Evolutionary conservation across 2,329 filamentous ascomycete genomes (phyloP), one percentile per base, ranked within the genome.

Genomic region (Penicillium sp.): DNA sequence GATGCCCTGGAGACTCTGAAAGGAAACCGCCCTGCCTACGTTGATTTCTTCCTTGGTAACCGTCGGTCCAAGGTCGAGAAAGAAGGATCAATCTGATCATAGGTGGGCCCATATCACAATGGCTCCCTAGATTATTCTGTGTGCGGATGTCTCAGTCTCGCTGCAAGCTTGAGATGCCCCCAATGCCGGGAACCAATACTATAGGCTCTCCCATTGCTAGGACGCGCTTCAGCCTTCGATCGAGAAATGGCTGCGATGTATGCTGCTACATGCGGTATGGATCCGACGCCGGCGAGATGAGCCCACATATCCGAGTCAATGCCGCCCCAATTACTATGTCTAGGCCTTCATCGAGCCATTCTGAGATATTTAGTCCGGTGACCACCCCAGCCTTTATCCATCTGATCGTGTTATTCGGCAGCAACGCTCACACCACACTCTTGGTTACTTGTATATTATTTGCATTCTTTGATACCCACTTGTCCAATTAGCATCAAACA

Each of bases 1-100:
- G 93, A 97, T 77, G 77, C 82, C 12, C 73, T 94, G 35, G 86
- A 86, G 53, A 80, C 87, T 59, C 77, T 85, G 52, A 88, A 86
- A 71, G 91, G 91, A 54, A 86, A 89, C 67, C 84, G 81, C 54
- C 84, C 93, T 35, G 85, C 86, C 21, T 96, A 95, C 72, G 78
- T 95, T 60, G 86, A 91, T 58, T 89, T 86, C 66, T 66, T 88
- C 53, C 77, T 82, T 64, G 78, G 81, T 60, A 79, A 78, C 48
- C 70, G 78, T 54, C 71, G 73, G 15, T 61, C 62, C 7, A 66
- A 57, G 31, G 23, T 27, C 13, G 12, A 50, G 9, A 61, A 66
- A 12, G 68, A 64, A 65, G 59, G 48, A 19, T 48, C 55, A 13
- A 46, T 67, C 31, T 66, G 58, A 63, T 58, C 23, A 17, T 37